Conservation (phyloP, 1,139 yeast genomes). For the Candida glucosophila region DNA sequence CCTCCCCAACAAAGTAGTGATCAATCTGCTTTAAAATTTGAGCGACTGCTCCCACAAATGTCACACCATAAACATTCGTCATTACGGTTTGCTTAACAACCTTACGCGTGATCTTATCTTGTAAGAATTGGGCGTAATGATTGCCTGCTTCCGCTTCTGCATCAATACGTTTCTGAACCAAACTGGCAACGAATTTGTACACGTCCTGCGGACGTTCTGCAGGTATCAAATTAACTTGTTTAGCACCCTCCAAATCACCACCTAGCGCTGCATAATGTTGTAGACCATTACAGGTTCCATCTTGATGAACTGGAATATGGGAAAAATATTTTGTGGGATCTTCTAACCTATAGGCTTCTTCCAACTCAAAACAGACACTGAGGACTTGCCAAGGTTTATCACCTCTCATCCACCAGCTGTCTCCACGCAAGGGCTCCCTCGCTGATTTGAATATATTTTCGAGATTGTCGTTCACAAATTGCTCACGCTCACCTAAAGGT, state of each 20-base stretch:
- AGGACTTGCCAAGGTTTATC: slow-evolving; percentile 96
- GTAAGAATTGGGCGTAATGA: slow-evolving; percentile 44
- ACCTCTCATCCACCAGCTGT: slow-evolving; percentile 77
- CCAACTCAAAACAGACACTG: slow-evolving; percentile 75
- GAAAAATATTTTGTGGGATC: slow-evolving; percentile 73
- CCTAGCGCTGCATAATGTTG: slow-evolving; percentile 98
- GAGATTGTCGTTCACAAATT: slow-evolving; percentile 62
- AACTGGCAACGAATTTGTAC: slow-evolving; percentile 69
- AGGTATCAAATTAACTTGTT: slow-evolving; percentile 81
- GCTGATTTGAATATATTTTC: slow-evolving; percentile 62
- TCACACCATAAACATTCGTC: slow-evolving; percentile 98
- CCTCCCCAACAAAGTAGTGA: slow-evolving; percentile 33
- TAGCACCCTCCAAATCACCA: slow-evolving; percentile 92
- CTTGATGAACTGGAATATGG: slow-evolving; percentile 90
- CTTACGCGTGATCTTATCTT: slow-evolving; percentile 69
- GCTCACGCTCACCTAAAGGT: slow-evolving; percentile 65
- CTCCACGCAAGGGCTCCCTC: slow-evolving; percentile 51
- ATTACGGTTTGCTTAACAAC: slow-evolving; percentile 95
- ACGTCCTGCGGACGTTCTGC: slow-evolving; percentile 87
- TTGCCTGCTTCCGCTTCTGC: slow-evolving; percentile 50
- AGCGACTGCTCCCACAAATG: slow-evolving; percentile 85
- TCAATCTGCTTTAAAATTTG: slow-evolving; percentile 69
- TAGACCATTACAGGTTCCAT: slow-evolving; percentile 95
- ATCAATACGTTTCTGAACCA: slow-evolving; percentile 56
- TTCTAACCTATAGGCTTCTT: slow-evolving; percentile 57